phyloP scores from a whole-genome alignment of 2,329 filamentous ascomycete species.

The Penicillium sp. region DNA sequence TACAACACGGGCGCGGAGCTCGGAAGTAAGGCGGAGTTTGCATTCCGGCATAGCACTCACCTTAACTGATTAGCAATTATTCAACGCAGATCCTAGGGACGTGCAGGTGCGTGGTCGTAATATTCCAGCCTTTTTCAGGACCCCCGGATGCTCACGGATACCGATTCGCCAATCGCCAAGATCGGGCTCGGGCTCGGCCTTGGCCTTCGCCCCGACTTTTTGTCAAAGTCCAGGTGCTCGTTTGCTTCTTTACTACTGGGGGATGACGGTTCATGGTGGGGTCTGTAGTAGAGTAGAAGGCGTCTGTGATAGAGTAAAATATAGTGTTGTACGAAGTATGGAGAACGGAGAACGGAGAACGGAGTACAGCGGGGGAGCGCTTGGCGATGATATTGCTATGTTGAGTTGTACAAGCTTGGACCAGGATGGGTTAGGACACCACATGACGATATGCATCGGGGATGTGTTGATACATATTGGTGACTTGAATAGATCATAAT shows the following conservation, averaged over 20 bases:
- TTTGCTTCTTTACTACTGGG: neutral
- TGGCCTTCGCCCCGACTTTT: neutral
- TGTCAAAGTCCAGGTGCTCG: neutral
- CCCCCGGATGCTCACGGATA: conserved; percentile 22
- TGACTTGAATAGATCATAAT: neutral
- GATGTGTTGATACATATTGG: neutral
- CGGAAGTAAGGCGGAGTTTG: conserved; percentile 13
- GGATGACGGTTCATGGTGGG: neutral
- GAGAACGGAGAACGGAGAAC: neutral
- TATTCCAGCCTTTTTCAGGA: neutral
- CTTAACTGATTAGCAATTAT: neutral
- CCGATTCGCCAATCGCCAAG: conserved; percentile 15
- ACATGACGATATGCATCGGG: conserved; percentile 2
- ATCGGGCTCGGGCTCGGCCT: conserved; percentile 4
- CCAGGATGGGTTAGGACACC: neutral
- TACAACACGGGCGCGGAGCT: neutral
- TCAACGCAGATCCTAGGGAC: conserved; percentile 11
- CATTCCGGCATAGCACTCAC: conserved; percentile 4
- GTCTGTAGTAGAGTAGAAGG: neutral
- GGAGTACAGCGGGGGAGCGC: neutral
- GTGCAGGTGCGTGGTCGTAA: conserved; percentile 23
- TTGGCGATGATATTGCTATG: neutral
- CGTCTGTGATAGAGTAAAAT: neutral
- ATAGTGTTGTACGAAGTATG: neutral
- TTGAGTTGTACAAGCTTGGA: neutral